A percentile compares a stretch with the other conserved stretches of the same genome.
Evolutionary conservation across 2,329 filamentous ascomycete genomes (phyloP).

Genomic region (Kalaharituber pfeilii): DNA sequence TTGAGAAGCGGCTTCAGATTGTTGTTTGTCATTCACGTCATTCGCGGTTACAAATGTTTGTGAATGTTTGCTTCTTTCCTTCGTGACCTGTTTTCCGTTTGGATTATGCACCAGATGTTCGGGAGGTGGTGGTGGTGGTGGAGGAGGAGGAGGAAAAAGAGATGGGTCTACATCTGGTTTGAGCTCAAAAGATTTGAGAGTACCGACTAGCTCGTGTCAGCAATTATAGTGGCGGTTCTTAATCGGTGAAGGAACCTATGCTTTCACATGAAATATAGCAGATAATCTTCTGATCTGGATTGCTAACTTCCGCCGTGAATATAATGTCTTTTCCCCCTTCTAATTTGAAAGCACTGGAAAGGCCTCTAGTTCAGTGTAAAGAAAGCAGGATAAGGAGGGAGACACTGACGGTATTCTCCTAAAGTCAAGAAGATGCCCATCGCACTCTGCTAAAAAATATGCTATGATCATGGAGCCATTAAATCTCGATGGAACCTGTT

Average conservation of each 20-base stretch:
- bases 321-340: slow-evolving; percentile 42
- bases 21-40: too few species aligned
- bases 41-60: too few species aligned
- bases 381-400: slow-evolving; percentile 8
- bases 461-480: slow-evolving; percentile 47
- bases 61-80: too few species aligned
- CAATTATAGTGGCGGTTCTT: too few species aligned
- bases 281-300: slow-evolving; percentile 40
- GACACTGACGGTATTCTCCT: slow-evolving; percentile 36
- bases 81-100: too few species aligned
- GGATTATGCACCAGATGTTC: background rate
- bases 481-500: slow-evolving; percentile 43
- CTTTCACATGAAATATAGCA: slow-evolving; percentile 71
- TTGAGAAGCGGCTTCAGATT: background rate
- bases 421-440: slow-evolving; percentile 54
- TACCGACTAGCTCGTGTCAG: slow-evolving; percentile 30
- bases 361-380: slow-evolving; percentile 23
- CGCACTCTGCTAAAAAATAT: slow-evolving; percentile 56
- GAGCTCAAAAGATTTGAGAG: slow-evolving; percentile 8
- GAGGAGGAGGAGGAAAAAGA: slow-evolving; percentile 5
- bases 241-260: slow-evolving; percentile 39
- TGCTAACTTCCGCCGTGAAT: slow-evolving; percentile 40
- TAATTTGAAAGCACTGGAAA: slow-evolving; percentile 48
- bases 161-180: slow-evolving; percentile 11
- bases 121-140: background rate